Conservation (phyloP, 352 stramenopile species). For the Thalassiosira hispida region DNA sequence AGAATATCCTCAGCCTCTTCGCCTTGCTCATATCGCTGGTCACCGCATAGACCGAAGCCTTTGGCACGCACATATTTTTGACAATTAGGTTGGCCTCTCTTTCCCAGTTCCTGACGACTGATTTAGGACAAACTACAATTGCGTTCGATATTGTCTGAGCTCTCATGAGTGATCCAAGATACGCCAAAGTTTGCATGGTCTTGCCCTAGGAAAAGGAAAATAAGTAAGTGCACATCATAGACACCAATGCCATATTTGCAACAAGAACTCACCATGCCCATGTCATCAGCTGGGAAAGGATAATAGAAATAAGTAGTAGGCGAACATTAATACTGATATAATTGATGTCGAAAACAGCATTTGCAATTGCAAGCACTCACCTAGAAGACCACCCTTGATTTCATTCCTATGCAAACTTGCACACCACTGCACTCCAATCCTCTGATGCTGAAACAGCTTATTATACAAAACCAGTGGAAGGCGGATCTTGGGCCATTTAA, state of each 20-base stretch:
- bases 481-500: slow-evolving; percentile 58
- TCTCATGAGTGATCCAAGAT: slow-evolving; percentile 74
- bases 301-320: neutral
- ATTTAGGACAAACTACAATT: slow-evolving; percentile 72
- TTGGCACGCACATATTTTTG: slow-evolving; percentile 49
- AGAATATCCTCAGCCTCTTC: slow-evolving; percentile 37
- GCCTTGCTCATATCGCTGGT: slow-evolving; percentile 53
- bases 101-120: slow-evolving; percentile 73
- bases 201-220: slow-evolving; percentile 57
- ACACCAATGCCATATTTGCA: neutral
- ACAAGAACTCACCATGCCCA: slow-evolving; percentile 29
- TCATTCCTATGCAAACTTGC: slow-evolving; percentile 57
- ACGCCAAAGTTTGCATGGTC: slow-evolving; percentile 66
- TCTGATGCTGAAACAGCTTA: slow-evolving; percentile 75
- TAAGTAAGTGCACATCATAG: neutral
- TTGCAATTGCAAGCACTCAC: slow-evolving; percentile 24
- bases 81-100: slow-evolving; percentile 70
- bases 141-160: slow-evolving; percentile 69
- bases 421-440: slow-evolving; percentile 76
- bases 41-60: slow-evolving; percentile 48
- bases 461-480: slow-evolving; percentile 65
- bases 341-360: neutral
- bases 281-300: slow-evolving; percentile 40
- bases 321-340: too few relatives aligned
- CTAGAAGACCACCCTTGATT: slow-evolving; percentile 70